These are phyloP conservation scores for Yamadazyma kitorensis DNA, from an alignment of 805 yeast species.

Conservation along the genomic window DNA sequence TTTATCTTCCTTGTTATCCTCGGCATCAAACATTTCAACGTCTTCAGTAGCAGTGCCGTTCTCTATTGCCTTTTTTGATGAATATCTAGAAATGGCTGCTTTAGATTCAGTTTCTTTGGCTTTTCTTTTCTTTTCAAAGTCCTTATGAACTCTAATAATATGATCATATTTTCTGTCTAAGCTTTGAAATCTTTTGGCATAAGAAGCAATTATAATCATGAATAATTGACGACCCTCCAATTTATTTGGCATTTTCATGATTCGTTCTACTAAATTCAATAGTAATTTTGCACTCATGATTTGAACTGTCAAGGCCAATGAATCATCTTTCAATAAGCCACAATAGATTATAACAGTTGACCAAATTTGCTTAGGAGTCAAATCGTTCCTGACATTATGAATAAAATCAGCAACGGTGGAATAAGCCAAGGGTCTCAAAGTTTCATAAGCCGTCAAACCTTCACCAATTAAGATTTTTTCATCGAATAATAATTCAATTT, in stretches of 20 bases:
- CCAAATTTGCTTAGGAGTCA: conserved; percentile 81
- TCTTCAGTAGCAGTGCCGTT: conserved; percentile 27
- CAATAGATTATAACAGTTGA: conserved; percentile 83
- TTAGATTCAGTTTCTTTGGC: conserved; percentile 42
- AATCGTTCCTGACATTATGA: conserved; percentile 83
- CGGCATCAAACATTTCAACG: conserved; percentile 19
- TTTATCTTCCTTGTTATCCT: conserved; percentile 8
- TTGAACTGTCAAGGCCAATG: conserved; percentile 85
- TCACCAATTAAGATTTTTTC: conserved; percentile 87
- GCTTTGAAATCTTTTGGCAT: conserved; percentile 75
- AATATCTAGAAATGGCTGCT: conserved; percentile 37
- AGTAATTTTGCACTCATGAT: conserved; percentile 93
- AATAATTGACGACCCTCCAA: conserved; percentile 80
- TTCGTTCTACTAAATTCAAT: conserved; percentile 83
- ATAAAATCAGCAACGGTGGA: conserved; percentile 94
- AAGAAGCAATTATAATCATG: conserved; percentile 83
- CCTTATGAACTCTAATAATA: conserved; percentile 60
- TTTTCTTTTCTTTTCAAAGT: conserved; percentile 43
- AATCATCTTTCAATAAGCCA: conserved; percentile 71
- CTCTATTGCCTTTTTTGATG: conserved; percentile 26
- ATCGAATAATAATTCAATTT: conserved; percentile 80
- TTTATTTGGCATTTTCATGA: conserved; percentile 76
- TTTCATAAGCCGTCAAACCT: conserved; percentile 88
- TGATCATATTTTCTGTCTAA: conserved; percentile 69
- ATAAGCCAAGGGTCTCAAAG: conserved; percentile 88